A percentile compares a stretch with the other conserved stretches of the same genome.
Conservation (phyloP, 2,329 filamentous ascomycete genomes). For the Penicillium digitatum region DNA sequence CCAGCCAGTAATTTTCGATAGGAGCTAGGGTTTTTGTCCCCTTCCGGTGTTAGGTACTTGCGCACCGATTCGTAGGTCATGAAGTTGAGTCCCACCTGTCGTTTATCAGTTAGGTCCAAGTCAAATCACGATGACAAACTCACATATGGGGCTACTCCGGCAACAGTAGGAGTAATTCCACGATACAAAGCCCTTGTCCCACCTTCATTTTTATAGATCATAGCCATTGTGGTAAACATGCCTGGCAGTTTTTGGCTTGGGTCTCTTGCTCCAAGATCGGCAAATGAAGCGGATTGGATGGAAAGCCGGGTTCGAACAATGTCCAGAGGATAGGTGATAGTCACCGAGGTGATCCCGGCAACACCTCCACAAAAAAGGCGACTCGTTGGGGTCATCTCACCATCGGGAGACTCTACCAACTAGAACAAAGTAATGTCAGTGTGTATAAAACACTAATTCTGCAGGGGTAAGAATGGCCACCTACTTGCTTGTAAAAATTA, state of each 20-base stretch:
- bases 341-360: conserved; percentile 92
- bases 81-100: conserved; percentile 87
- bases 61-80: conserved; percentile 95
- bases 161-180: conserved; percentile 88
- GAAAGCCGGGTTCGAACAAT: conserved; percentile 94
- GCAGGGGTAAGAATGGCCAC: conserved; percentile 30
- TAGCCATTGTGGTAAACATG: conserved; percentile 79
- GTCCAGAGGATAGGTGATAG: conserved; percentile 91
- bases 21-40: conserved; percentile 75
- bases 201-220: conserved; percentile 90
- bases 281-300: conserved; percentile 95
- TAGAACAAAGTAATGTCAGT: conserved; percentile 31
- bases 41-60: conserved; percentile 78
- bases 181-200: conserved; percentile 83
- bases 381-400: conserved; percentile 66
- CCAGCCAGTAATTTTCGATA: conserved; percentile 81
- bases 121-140: conserved; percentile 26
- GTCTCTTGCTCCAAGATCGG: conserved; percentile 62
- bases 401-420: conserved; percentile 76
- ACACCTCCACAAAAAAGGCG: conserved; percentile 85
- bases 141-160: conserved; percentile 92
- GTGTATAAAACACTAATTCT: background rate
- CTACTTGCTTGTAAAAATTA: conserved; percentile 90
- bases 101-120: conserved; percentile 16
- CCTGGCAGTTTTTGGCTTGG: conserved; percentile 67